These are phyloP conservation scores for Albugo laibachii DNA, from an alignment of 352 stramenopile genomes.

Conservation along the genomic window DNA sequence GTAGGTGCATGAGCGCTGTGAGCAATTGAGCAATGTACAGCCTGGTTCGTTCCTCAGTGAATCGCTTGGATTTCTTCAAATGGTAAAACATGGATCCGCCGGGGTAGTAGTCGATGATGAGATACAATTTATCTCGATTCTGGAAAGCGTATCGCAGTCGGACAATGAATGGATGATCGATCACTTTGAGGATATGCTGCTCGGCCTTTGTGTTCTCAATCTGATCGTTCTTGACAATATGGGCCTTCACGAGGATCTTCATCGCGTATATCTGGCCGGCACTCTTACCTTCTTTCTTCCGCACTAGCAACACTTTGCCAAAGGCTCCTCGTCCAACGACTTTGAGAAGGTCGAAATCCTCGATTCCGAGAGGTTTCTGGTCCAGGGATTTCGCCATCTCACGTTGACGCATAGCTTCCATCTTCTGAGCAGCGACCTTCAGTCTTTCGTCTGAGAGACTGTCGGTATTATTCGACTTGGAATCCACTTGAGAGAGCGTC, in stretches of 20 bases:
- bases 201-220: conserved; percentile 85
- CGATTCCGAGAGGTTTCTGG: conserved; percentile 53
- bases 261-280: conserved; percentile 81
- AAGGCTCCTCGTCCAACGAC: conserved; percentile 90
- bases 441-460: conserved; percentile 35
- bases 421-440: conserved; percentile 34
- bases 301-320: conserved; percentile 88
- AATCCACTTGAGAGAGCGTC: neutral
- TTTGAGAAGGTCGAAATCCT: conserved; percentile 91
- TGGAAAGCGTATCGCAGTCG: conserved; percentile 75
- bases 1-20: conserved; percentile 73
- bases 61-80: conserved; percentile 71
- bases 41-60: conserved; percentile 62
- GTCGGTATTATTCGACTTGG: conserved; percentile 2
- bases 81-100: conserved; percentile 82
- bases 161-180: conserved; percentile 77
- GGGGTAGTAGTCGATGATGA: conserved; percentile 92
- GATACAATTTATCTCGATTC: conserved; percentile 86
- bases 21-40: conserved; percentile 79
- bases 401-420: conserved; percentile 62
- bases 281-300: conserved; percentile 81
- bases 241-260: conserved; percentile 87
- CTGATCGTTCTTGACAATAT: conserved; percentile 86
- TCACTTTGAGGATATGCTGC: conserved; percentile 80
- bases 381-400: conserved; percentile 53